Base-by-base conservation (phyloP, 2,329 filamentous ascomycete species). In the Coleophoma crateriformis region DNA sequence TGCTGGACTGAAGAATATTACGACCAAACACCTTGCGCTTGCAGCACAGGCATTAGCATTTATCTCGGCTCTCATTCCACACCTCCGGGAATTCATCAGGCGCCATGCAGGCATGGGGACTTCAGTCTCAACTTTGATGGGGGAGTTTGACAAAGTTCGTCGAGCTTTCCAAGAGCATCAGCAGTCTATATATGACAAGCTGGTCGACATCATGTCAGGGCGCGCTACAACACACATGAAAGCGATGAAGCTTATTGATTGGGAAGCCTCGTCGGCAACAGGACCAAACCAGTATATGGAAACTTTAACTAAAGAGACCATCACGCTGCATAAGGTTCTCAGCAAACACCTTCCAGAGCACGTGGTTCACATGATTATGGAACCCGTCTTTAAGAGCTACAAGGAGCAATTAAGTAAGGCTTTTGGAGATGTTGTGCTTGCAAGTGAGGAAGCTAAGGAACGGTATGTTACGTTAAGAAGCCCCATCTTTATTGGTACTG, bases 1-100 rank as follows among this genome's bases (percentile, higher is more conserved):
- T 20, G 94, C 91, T 1, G 92, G 92, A 0, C 74, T 99, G 17
- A 96, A 90, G 66, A 96, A 96, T 62, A 99, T 99, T 65, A 96
- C 89, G 0, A 96, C 94, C 0, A 94, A 94, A 61, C 92, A 99
- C 68, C 79, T 99, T 2, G 91, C 94, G 0, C 81, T 97, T 15
- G 91, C 94, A 2, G 91, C 88, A 0, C 92, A 96, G 67, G 88
- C 91, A 0, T 71, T 97, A 17, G 86, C 87, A 41, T 96, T 99
- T 65, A 83, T 95, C 42, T 87, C 91, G 20, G 84, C 89, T 0
- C 74, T 97, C 2, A 85, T 96, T 4, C 92, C 94, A 0, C 91
- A 97, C 64, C 79, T 96, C 27, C 84, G 92, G 41, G 94, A 97
- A 68, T 96, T 95, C 59, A 83, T 95, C 19, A 85, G 94, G 11